These are phyloP conservation scores for Pulicaria dysenterica DNA, from an alignment of 129 eudicot genomes.

Conservation along the genomic window DNA sequence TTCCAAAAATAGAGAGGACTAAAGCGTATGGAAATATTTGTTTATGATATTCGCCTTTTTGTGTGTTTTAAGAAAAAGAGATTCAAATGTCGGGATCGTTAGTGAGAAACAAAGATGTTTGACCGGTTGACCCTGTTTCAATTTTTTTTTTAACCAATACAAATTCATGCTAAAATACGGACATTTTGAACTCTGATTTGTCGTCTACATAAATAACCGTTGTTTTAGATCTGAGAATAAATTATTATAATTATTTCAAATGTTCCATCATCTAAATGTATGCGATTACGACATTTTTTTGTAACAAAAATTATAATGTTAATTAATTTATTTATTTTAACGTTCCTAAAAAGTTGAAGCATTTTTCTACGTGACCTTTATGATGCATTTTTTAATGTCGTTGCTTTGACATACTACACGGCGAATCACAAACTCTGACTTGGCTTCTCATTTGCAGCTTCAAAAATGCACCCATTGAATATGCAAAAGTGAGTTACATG, in stretches of 20 bases:
- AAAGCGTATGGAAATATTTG: background rate
- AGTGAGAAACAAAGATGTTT: background rate
- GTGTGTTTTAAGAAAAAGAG: background rate
- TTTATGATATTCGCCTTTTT: conserved; percentile 9
- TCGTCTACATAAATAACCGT: background rate
- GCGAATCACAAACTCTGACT: conserved; percentile 13
- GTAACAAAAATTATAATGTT: too few relatives aligned
- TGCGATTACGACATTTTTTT: too few relatives aligned
- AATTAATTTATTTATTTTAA: too few relatives aligned
- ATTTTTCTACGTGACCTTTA: too few relatives aligned
- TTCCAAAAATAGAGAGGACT: background rate
- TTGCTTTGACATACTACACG: too few relatives aligned
- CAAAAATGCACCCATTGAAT: conserved; percentile 16
- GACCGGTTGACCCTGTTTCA: background rate
- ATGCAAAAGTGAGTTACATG: background rate
- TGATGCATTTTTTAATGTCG: too few relatives aligned
- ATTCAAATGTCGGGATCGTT: background rate
- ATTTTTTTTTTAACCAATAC: background rate
- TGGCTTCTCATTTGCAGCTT: conserved; percentile 9
- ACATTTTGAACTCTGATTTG: background rate
- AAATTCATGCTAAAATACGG: background rate
- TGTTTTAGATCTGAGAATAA: background rate
- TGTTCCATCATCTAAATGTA: background rate
- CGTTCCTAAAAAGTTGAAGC: too few relatives aligned
- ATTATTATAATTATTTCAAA: too few relatives aligned